Evolutionary conservation across 768 basidiomycete species (phyloP), one percentile per base, ranked within the genome.

Genomic region (Pulveroboletus frians): DNA sequence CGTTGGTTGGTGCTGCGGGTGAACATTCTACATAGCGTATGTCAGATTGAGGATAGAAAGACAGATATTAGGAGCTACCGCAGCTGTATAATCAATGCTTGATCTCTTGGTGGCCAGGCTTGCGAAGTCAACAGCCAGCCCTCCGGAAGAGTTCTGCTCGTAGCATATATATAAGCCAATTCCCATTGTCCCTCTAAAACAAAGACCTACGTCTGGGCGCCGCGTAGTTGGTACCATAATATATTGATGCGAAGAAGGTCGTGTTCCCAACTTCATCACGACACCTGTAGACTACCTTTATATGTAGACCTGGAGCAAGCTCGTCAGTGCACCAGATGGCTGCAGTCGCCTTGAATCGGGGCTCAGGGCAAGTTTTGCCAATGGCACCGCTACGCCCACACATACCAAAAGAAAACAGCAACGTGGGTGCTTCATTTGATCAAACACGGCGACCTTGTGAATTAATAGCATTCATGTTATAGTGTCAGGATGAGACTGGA

Each of bases 381-480:
- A 50, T 37, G 39, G n/a, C 26, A 37, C 30, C 37, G 39, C 43
- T 15, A 35, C 47, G 46, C 37, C 45, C 47, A 38, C 34, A 31
- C 2, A 20, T 6, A 27, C 44, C 21, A 20, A 27, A 26, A 26
- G 23, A 26, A 26, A 21, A 41, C 34, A 5, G 34, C 41, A 43
- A 31, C 31, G 36, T 26, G 51, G 36, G 27, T 21, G 18, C 37
- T 31, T 17, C 49, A 27, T 38, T 53, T 44, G 47, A 60, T 56
- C 27, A 20, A 45, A 53, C 48, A 36, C 57, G 54, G 59, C 30
- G 37, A 63, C 31, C 54, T 53, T 35, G 54, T 60, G 46, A 49
- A 43, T 30, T 40, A 43, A 50, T 48, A 34, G 20, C 51, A 31
- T 47, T 49, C 30, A 21, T 40, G n/a, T 8, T 20, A 21, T 36